A percentile compares a stretch with the other conserved stretches of the same genome.
phyloP scores from a whole-genome alignment of 805 yeast genomes.

The Candida nitratophila region DNA sequence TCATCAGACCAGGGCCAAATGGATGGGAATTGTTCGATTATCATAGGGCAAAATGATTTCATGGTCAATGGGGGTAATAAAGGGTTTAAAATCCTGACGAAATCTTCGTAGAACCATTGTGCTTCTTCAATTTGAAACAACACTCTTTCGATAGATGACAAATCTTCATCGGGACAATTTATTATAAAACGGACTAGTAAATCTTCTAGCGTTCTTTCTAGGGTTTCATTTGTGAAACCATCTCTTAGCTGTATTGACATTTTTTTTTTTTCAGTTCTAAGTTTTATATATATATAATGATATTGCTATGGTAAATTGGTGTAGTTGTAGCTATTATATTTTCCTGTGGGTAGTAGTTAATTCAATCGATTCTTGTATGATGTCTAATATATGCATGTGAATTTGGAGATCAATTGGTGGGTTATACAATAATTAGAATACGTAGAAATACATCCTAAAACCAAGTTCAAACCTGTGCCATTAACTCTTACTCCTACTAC shows the following conservation, averaged over 20 bases:
- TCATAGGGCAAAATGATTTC: slow-evolving; percentile 62
- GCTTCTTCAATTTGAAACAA: slow-evolving; percentile 96
- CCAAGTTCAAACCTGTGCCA: too few species aligned
- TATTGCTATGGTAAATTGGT: too few species aligned
- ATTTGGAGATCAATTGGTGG: too few species aligned
- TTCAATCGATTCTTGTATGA: too few species aligned
- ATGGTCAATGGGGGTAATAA: slow-evolving; percentile 69
- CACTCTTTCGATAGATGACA: slow-evolving; percentile 73
- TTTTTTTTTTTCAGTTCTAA: too few species aligned
- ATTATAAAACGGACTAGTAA: slow-evolving; percentile 82
- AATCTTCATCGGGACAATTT: slow-evolving; percentile 88
- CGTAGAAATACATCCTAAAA: too few species aligned
- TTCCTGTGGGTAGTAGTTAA: too few species aligned
- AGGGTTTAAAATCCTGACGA: slow-evolving; percentile 65
- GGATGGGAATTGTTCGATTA: slow-evolving; percentile 65
- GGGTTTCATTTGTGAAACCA: slow-evolving; percentile 52
- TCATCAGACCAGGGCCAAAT: slow-evolving; percentile 82
- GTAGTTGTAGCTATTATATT: too few species aligned
- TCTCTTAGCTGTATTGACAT: slow-evolving; percentile 31
- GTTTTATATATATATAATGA: too few species aligned
- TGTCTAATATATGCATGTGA: too few species aligned
- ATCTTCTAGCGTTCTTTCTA: slow-evolving; percentile 77
- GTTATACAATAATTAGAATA: too few species aligned
- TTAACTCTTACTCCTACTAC: too few species aligned
- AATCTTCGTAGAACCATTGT: slow-evolving; percentile 94